phyloP scores from a whole-genome alignment of 495 filamentous ascomycete species.

The Thermochaetoides thermophila region DNA sequence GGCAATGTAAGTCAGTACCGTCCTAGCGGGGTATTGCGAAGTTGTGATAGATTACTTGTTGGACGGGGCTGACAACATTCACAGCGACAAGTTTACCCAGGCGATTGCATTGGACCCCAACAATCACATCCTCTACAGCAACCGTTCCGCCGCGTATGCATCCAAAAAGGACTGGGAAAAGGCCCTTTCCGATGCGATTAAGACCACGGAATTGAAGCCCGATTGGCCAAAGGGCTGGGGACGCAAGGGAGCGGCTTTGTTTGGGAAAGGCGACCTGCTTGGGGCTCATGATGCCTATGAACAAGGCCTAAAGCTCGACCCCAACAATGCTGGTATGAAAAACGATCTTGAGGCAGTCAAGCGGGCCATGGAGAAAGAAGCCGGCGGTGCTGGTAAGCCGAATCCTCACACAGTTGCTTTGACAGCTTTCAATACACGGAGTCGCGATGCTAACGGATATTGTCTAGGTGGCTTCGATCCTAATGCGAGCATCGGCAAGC shows the following conservation, averaged over 20 bases:
- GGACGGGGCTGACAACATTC: too few species aligned
- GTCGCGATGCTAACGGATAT: neutral
- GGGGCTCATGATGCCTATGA: constrained; percentile 81
- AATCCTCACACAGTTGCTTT: too few species aligned
- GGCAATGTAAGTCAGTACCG: constrained; percentile 84
- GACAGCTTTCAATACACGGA: too few species aligned
- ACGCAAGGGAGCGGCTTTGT: constrained; percentile 80
- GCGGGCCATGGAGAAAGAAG: constrained; percentile 73
- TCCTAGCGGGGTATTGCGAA: too few species aligned
- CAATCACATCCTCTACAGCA: constrained; percentile 96
- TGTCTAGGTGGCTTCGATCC: constrained; percentile 41
- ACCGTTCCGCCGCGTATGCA: constrained; percentile 89
- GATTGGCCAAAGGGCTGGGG: constrained; percentile 97
- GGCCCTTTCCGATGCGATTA: constrained; percentile 79
- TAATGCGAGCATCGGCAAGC: constrained; percentile 60
- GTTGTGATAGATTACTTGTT: too few species aligned
- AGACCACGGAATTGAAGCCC: constrained; percentile 84
- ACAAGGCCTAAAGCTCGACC: constrained; percentile 78
- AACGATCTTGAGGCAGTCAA: constrained; percentile 68
- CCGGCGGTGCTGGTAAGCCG: constrained; percentile 45
- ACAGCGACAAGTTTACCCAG: constrained; percentile 81
- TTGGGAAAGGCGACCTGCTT: constrained; percentile 72
- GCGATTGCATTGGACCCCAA: constrained; percentile 75
- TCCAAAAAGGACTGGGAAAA: constrained; percentile 76
- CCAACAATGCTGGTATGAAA: constrained; percentile 84